Conservation (phyloP, 2,329 filamentous ascomycete genomes). For the Aotearoamyces nothofagi region DNA sequence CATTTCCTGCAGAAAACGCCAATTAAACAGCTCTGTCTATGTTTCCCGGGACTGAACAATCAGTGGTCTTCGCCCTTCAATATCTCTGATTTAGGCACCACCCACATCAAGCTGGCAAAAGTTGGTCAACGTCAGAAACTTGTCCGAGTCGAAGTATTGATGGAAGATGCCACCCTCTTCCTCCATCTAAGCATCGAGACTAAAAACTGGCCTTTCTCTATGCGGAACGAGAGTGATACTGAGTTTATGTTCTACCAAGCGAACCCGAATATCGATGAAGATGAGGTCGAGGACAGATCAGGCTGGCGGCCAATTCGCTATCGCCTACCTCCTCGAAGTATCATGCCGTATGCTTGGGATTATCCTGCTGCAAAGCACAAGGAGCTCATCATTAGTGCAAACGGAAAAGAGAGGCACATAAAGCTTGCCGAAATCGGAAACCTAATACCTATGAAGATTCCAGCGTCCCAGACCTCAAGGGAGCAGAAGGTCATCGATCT, state of each 20-base stretch:
- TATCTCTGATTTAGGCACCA: slow-evolving; percentile 84
- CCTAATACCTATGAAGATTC: slow-evolving; percentile 82
- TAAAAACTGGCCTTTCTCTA: slow-evolving; percentile 96
- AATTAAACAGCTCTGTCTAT: slow-evolving; percentile 81
- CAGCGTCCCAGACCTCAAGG: slow-evolving; percentile 42
- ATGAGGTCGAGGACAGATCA: slow-evolving; percentile 67
- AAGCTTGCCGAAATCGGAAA: slow-evolving; percentile 96
- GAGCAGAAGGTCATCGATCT: slow-evolving; percentile 85
- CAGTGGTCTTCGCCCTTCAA: slow-evolving; percentile 98
- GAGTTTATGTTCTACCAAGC: slow-evolving; percentile 96
- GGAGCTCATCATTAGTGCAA: slow-evolving; percentile 70
- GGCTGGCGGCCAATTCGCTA: slow-evolving; percentile 91
- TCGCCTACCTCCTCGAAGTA: slow-evolving; percentile 79
- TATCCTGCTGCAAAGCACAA: slow-evolving; percentile 96
- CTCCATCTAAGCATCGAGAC: slow-evolving; percentile 79
- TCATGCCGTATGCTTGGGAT: slow-evolving; percentile 99
- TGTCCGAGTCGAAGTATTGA: slow-evolving; percentile 73
- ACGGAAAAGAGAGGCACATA: slow-evolving; percentile 74
- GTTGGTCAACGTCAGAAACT: slow-evolving; percentile 79
- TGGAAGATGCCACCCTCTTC: slow-evolving; percentile 91
- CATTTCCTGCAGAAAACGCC: slow-evolving; percentile 76
- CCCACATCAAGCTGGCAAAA: slow-evolving; percentile 87
- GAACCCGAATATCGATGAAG: slow-evolving; percentile 83
- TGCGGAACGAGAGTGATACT: slow-evolving; percentile 94
- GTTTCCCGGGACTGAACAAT: slow-evolving; percentile 87